A percentile compares a stretch with the other conserved stretches of the same genome.
Evolutionary conservation across 1,139 yeast genomes (phyloP).

Genomic region (Hyphopichia khmerensis): DNA sequence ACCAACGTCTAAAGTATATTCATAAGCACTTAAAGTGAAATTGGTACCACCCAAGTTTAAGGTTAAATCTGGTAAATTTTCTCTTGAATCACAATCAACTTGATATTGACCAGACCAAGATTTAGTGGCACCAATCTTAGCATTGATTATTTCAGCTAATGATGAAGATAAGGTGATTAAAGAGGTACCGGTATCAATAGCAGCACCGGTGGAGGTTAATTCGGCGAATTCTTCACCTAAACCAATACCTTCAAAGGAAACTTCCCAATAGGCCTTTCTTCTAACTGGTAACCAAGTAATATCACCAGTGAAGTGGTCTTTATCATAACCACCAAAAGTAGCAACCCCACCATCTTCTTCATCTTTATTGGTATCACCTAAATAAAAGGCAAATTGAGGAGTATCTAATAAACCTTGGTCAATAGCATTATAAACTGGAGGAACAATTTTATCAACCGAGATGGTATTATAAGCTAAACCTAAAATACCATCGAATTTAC

Average conservation of each 20-base stretch:
- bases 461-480: conserved; percentile 93
- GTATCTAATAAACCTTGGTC: conserved; percentile 76
- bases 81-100: conserved; percentile 84
- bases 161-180: conserved; percentile 92
- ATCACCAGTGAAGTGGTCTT: conserved; percentile 71
- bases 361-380: conserved; percentile 74
- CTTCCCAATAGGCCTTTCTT: conserved; percentile 99
- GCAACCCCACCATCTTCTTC: conserved; percentile 80
- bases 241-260: conserved; percentile 82
- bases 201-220: conserved; percentile 86
- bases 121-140: conserved; percentile 95
- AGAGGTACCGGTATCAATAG: conserved; percentile 97
- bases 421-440: conserved; percentile 91
- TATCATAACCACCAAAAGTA: conserved; percentile 92
- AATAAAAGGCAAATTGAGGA: conserved; percentile 83
- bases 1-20: conserved; percentile 88
- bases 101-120: conserved; percentile 97
- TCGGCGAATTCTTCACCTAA: conserved; percentile 89
- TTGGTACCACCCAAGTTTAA: conserved; percentile 86
- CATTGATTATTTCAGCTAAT: conserved; percentile 88
- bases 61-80: conserved; percentile 82
- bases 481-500: conserved; percentile 94
- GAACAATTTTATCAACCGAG: conserved; percentile 83
- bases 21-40: conserved; percentile 84
- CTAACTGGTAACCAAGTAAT: conserved; percentile 95